These are phyloP conservation scores for Zostera marina DNA, from an alignment of 116 monocot species.

Conservation along the genomic window DNA sequence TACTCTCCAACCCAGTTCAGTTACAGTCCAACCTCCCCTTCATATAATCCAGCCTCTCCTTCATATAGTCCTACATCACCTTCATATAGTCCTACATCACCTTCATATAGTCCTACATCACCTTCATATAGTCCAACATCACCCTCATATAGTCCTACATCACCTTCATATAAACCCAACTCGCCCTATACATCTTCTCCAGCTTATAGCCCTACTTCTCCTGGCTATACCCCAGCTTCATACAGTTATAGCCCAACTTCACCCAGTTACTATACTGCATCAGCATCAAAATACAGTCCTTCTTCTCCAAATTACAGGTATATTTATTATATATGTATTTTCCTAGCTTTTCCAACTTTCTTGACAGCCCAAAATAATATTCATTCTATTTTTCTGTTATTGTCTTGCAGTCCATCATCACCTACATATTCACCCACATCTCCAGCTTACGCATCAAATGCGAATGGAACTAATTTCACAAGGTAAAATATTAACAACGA, in stretches of 20 bases:
- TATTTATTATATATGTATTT: too few species aligned
- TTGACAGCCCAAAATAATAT: neutral
- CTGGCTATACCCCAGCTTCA: slow-evolving; percentile 73
- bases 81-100: slow-evolving; percentile 76
- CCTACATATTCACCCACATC: slow-evolving; percentile 80
- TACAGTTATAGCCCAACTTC: slow-evolving; percentile 79
- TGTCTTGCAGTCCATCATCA: slow-evolving; percentile 59
- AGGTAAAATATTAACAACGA: slow-evolving; percentile 25
- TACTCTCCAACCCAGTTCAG: slow-evolving; percentile 78
- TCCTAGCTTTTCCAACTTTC: slow-evolving; percentile 45
- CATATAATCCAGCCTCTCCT: slow-evolving; percentile 70
- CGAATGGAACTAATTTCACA: slow-evolving; percentile 66
- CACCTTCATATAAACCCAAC: slow-evolving; percentile 74
- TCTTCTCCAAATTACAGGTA: slow-evolving; percentile 48
- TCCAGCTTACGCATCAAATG: slow-evolving; percentile 56
- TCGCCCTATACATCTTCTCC: slow-evolving; percentile 82
- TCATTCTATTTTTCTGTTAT: neutral
- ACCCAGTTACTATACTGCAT: slow-evolving; percentile 72
- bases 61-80: slow-evolving; percentile 86
- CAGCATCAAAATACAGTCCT: slow-evolving; percentile 70
- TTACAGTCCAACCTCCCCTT: slow-evolving; percentile 82
- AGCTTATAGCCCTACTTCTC: slow-evolving; percentile 62
- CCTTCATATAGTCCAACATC: slow-evolving; percentile 77
- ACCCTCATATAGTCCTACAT: slow-evolving; percentile 76
- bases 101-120: slow-evolving; percentile 75